A percentile compares a stretch with the other conserved stretches of the same genome.
Evolutionary conservation across 1,284 basidiomycete species (phyloP).

Genomic region (Trichosporon ovoides): DNA sequence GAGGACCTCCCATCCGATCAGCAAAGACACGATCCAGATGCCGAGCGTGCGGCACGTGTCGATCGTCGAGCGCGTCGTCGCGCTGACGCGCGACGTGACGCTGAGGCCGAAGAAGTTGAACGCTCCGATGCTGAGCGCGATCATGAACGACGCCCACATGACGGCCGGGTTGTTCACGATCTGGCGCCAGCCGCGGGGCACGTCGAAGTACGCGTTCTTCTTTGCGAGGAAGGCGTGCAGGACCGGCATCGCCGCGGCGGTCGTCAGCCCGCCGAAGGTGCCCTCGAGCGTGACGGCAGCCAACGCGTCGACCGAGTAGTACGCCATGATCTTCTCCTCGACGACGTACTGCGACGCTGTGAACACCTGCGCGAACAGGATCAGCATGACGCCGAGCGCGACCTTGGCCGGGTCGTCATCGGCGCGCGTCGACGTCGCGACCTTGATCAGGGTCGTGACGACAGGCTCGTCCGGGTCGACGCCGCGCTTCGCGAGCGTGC

Average conservation of each 20-base stretch:
- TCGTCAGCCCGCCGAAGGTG: slow-evolving; percentile 75
- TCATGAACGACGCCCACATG: slow-evolving; percentile 67
- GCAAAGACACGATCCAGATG: slow-evolving; percentile 70
- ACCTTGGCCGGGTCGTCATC: slow-evolving; percentile 47
- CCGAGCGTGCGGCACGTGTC: slow-evolving; percentile 93
- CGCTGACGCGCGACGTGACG: slow-evolving; percentile 83
- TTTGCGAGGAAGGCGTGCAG: slow-evolving; percentile 55
- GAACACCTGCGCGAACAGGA: slow-evolving; percentile 92
- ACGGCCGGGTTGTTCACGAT: slow-evolving; percentile 75
- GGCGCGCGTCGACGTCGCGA: slow-evolving; percentile 9
- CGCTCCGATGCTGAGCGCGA: slow-evolving; percentile 76
- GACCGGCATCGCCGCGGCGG: slow-evolving; percentile 43
- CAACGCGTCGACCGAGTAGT: slow-evolving; percentile 82
- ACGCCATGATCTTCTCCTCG: slow-evolving; percentile 90
- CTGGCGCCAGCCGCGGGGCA: slow-evolving; percentile 82
- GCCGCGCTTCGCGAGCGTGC: slow-evolving; percentile 63
- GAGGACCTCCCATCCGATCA: slow-evolving; percentile 86
- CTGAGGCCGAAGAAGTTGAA: slow-evolving; percentile 96
- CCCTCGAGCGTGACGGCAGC: slow-evolving; percentile 94
- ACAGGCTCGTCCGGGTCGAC: slow-evolving; percentile 1
- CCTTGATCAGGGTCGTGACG: not conserved
- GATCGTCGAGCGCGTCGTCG: slow-evolving; percentile 80
- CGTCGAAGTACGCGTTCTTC: slow-evolving; percentile 81
- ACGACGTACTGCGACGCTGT: slow-evolving; percentile 56
- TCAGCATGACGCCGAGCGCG: slow-evolving; percentile 68